Evolutionary conservation across 2,329 filamentous ascomycete species (phyloP).

Genomic region (Pezicula radicicola): DNA sequence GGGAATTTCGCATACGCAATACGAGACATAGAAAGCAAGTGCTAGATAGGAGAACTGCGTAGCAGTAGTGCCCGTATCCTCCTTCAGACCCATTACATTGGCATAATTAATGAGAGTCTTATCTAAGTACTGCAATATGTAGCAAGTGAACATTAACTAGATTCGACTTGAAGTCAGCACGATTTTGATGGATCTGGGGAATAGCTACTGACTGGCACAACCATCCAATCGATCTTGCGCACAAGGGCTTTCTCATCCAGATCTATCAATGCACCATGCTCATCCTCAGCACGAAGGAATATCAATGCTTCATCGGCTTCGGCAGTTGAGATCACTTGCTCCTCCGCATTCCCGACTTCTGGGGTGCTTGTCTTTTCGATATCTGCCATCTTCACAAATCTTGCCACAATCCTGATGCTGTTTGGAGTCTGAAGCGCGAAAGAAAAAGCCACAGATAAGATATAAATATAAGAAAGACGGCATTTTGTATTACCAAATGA

Average conservation of each 20-base stretch:
- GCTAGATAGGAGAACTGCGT: slow-evolving; percentile 46
- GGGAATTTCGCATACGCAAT: slow-evolving; percentile 30
- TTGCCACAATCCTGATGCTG: neutral
- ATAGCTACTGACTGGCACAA: slow-evolving; percentile 44
- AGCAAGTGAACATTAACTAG: slow-evolving; percentile 47
- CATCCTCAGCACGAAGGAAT: slow-evolving; percentile 1
- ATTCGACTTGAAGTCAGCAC: neutral
- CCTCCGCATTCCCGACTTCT: neutral
- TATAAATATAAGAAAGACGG: too few relatives aligned
- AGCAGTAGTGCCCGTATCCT: slow-evolving; percentile 38
- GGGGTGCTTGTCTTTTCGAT: neutral
- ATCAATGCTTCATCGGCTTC: slow-evolving; percentile 6
- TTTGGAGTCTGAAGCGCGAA: too few relatives aligned
- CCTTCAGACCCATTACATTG: slow-evolving; percentile 41
- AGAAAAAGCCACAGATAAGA: too few relatives aligned
- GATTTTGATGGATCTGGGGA: slow-evolving; percentile 3
- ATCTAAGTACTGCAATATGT: slow-evolving; percentile 55
- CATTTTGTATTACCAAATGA: too few relatives aligned
- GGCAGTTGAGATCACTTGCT: neutral
- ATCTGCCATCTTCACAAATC: neutral
- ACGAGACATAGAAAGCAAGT: slow-evolving; percentile 45
- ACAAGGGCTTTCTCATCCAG: slow-evolving; percentile 48
- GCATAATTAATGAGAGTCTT: slow-evolving; percentile 42
- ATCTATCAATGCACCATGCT: neutral
- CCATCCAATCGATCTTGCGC: slow-evolving; percentile 58